Percentiles rank a stretch among this genome's conserved stretches.
phyloP scores from a whole-genome alignment of 257 asterid genomes.

The Solanum sejunctum region DNA sequence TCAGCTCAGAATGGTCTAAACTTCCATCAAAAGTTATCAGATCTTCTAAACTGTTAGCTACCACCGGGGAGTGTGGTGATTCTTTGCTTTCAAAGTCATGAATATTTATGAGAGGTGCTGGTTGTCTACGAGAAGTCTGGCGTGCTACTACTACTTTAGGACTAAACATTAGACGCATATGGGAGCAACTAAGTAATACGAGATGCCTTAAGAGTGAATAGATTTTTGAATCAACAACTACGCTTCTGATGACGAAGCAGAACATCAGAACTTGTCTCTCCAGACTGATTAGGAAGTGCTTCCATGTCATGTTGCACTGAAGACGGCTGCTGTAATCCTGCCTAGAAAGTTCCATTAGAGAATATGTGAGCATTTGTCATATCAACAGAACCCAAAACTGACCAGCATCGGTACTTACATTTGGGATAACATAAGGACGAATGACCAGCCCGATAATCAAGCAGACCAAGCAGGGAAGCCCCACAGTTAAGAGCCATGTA shows the following conservation, averaged over 20 bases:
- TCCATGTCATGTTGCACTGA: conserved; percentile 60
- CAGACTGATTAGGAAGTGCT: conserved; percentile 64
- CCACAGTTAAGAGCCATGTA: conserved; percentile 46
- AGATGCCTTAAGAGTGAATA: conserved; percentile 19
- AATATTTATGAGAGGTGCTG: conserved; percentile 34
- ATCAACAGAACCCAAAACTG: not conserved
- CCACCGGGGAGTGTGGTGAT: not conserved
- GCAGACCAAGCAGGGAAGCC: conserved; percentile 51
- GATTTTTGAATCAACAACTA: conserved; percentile 45
- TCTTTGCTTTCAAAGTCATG: conserved; percentile 16
- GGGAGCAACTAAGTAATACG: conserved; percentile 26
- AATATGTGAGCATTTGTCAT: conserved; percentile 1
- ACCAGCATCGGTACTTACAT: conserved; percentile 35
- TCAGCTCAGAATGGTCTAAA: conserved; percentile 2
- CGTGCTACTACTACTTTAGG: conserved; percentile 18
- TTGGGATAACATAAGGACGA: conserved; percentile 49
- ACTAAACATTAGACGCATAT: conserved; percentile 40
- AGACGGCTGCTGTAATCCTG: conserved; percentile 54
- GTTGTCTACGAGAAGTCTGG: conserved; percentile 10
- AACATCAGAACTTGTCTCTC: conserved; percentile 55
- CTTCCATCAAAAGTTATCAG: conserved; percentile 45
- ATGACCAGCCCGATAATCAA: conserved; percentile 48
- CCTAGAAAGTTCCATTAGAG: conserved; percentile 49
- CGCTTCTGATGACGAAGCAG: conserved; percentile 78
- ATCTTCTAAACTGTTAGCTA: conserved; percentile 29